Evolutionary conservation across 441 rosid species (phyloP).

Genomic region (Erodium texanum): DNA sequence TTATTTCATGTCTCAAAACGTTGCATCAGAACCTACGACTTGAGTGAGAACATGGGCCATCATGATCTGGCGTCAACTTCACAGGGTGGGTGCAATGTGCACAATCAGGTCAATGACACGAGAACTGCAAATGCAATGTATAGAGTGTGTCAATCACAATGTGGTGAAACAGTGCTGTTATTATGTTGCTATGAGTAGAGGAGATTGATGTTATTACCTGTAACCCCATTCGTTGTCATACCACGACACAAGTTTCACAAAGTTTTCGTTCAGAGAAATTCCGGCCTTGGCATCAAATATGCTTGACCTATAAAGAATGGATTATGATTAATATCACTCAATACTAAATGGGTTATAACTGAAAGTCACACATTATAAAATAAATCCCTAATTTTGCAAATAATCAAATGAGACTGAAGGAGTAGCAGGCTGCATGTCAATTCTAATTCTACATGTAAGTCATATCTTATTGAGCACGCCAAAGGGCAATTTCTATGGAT

Average conservation of each 20-base stretch:
- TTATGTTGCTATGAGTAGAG: background rate
- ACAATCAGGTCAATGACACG: constrained; percentile 65
- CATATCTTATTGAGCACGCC: background rate
- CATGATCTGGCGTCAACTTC: too few relatives aligned
- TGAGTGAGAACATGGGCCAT: too few relatives aligned
- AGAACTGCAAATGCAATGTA: constrained; percentile 31
- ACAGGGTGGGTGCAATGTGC: constrained; percentile 51
- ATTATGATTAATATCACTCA: too few relatives aligned
- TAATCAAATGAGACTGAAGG: background rate
- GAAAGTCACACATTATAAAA: too few relatives aligned
- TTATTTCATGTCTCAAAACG: too few relatives aligned
- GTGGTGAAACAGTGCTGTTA: too few relatives aligned
- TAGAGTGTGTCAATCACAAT: too few relatives aligned
- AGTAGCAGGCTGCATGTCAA: too few relatives aligned
- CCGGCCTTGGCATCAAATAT: constrained; percentile 85
- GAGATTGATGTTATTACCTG: constrained; percentile 34
- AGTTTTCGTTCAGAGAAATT: constrained; percentile 52
- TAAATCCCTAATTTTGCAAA: too few relatives aligned
- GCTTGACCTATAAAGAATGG: constrained; percentile 45
- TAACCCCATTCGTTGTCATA: constrained; percentile 91
- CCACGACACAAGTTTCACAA: constrained; percentile 69
- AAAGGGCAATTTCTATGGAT: background rate
- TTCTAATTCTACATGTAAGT: background rate
- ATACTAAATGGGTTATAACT: too few relatives aligned
- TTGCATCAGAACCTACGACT: too few relatives aligned